Evolutionary conservation across 306 rosid species (phyloP).

Genomic region (Glycyrrhiza uralensis): DNA sequence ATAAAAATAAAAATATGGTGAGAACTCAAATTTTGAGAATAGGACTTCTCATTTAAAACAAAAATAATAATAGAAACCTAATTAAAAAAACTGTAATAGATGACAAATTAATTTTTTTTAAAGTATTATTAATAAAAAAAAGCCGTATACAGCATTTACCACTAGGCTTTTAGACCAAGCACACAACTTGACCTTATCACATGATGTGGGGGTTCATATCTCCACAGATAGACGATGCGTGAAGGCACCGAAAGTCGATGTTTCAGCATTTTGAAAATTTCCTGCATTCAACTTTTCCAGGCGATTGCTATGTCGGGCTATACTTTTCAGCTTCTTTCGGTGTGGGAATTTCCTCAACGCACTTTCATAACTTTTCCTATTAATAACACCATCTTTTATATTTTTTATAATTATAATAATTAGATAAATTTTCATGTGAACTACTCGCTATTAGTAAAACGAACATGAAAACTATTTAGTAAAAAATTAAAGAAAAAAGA

Average conservation of each 20-base stretch:
- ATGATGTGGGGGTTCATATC: background rate
- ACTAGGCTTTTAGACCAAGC: constrained; percentile 12
- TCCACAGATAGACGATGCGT: background rate
- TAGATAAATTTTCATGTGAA: too few relatives aligned
- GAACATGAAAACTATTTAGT: too few relatives aligned
- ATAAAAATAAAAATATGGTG: too few relatives aligned
- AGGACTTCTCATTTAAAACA: too few relatives aligned
- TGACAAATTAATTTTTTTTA: too few relatives aligned
- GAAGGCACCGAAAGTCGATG: constrained; percentile 7
- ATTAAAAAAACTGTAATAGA: too few relatives aligned
- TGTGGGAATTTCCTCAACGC: background rate
- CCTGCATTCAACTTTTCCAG: constrained; percentile 1
- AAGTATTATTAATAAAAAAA: too few relatives aligned
- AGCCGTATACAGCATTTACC: background rate
- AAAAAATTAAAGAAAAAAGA: too few relatives aligned
- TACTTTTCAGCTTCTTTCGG: constrained; percentile 13
- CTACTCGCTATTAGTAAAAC: too few relatives aligned
- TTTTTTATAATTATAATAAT: too few relatives aligned
- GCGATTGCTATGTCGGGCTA: background rate
- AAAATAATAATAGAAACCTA: too few relatives aligned
- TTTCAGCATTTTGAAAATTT: background rate
- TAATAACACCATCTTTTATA: background rate
- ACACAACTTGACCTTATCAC: constrained; percentile 25
- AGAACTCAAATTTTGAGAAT: too few relatives aligned
- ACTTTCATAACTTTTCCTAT: background rate